Evolutionary conservation across 2,329 filamentous ascomycete genomes (phyloP).

Genomic region (Nigrospora osmanthi): DNA sequence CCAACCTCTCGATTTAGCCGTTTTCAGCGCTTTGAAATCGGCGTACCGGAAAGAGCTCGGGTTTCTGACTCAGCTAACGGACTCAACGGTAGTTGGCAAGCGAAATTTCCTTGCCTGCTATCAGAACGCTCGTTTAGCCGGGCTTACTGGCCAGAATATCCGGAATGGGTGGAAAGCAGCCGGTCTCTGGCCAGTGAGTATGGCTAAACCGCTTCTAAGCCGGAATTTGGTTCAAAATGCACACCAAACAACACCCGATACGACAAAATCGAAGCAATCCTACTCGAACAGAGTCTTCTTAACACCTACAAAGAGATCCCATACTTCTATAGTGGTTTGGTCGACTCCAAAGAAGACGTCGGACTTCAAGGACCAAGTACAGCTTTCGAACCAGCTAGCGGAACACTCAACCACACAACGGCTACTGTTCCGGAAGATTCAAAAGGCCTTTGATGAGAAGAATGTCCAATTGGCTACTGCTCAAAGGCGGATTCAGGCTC

Average conservation of each 20-base stretch:
- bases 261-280: background rate
- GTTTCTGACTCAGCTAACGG: background rate
- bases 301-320: too few relatives aligned
- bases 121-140: background rate
- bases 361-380: too few relatives aligned
- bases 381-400: too few relatives aligned
- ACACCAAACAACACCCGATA: background rate
- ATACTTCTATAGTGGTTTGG: too few relatives aligned
- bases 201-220: background rate
- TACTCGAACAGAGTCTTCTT: too few relatives aligned
- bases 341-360: too few relatives aligned
- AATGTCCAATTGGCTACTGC: too few relatives aligned
- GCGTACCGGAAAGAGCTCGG: constrained; percentile 1
- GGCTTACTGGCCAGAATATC: background rate
- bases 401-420: too few relatives aligned
- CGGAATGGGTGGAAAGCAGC: background rate
- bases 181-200: constrained; percentile 1
- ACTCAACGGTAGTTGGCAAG: background rate
- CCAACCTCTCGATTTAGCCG: background rate
- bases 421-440: too few relatives aligned
- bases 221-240: background rate
- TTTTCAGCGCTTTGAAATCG: background rate
- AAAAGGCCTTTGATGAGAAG: too few relatives aligned
- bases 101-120: constrained; percentile 1
- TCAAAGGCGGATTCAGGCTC: too few relatives aligned